These are phyloP conservation scores for Theobroma grandiflorum DNA, from an alignment of 441 rosid genomes.

Conservation along the genomic window DNA sequence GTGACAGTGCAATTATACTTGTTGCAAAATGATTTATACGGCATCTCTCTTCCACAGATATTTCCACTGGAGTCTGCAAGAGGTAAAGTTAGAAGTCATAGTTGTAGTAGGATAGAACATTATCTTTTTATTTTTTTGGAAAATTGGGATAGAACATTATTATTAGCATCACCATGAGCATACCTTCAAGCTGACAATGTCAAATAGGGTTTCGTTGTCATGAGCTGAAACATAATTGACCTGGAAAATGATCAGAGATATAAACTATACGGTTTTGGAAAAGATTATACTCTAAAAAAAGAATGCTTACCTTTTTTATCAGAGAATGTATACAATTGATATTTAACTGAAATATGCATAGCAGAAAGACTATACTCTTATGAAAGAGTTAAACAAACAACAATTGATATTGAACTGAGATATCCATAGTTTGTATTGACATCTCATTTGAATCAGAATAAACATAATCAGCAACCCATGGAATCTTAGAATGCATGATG, in stretches of 20 bases:
- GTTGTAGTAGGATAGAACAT: conserved; percentile 8
- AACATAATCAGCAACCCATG: neutral
- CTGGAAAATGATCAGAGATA: conserved; percentile 53
- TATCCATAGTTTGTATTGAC: neutral
- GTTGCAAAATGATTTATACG: conserved; percentile 89
- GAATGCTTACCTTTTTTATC: neutral
- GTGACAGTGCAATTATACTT: conserved; percentile 81
- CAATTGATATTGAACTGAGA: neutral
- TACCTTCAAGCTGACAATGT: conserved; percentile 91
- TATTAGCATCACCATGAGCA: conserved; percentile 12
- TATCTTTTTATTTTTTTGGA: neutral
- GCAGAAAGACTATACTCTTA: neutral
- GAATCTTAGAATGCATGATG: neutral
- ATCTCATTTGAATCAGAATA: neutral
- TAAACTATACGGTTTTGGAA: conserved; percentile 17
- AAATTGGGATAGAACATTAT: conserved; percentile 8
- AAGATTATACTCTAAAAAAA: neutral
- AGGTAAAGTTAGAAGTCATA: conserved; percentile 32
- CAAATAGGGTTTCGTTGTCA: conserved; percentile 98
- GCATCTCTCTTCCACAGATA: conserved; percentile 87
- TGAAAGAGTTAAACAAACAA: neutral
- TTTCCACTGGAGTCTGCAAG: conserved; percentile 72
- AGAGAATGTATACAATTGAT: neutral
- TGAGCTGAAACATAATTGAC: conserved; percentile 98
- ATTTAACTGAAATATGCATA: neutral